These are phyloP conservation scores for Hortiboletus flavorubellus DNA, from an alignment of 768 basidiomycete species.

Conservation along the genomic window DNA sequence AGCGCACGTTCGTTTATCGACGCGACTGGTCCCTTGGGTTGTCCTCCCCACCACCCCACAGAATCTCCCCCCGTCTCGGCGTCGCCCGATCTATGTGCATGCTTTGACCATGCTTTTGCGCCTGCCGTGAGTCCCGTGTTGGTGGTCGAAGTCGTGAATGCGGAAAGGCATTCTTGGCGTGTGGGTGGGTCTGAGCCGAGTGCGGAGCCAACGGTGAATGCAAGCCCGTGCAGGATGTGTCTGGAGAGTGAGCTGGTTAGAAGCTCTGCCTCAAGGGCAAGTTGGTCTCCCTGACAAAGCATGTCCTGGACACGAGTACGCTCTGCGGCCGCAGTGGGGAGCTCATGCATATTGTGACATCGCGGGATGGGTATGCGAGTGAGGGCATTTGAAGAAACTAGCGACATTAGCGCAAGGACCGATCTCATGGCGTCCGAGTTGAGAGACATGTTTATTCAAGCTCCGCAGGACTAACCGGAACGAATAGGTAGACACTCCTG, in stretches of 20 bases:
- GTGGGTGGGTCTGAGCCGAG: constrained; percentile 50
- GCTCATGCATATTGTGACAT: constrained; percentile 45
- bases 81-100: constrained; percentile 50
- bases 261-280: constrained; percentile 14
- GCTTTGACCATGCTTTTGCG: constrained; percentile 66
- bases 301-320: constrained; percentile 34
- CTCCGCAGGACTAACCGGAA: constrained; percentile 6
- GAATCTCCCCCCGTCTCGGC: neutral
- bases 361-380: constrained; percentile 27
- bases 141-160: constrained; percentile 47
- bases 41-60: constrained; percentile 56
- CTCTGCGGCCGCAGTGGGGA: constrained; percentile 36
- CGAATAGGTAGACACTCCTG: too few species aligned
- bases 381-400: neutral
- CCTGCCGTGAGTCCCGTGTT: constrained; percentile 53
- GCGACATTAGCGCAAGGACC: neutral
- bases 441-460: constrained; percentile 8
- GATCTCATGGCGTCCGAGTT: neutral
- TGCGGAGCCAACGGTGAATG: constrained; percentile 59
- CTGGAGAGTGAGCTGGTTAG: constrained; percentile 35
- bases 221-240: constrained; percentile 50
- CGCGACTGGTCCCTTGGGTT: constrained; percentile 49
- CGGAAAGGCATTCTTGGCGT: constrained; percentile 45
- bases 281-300: constrained; percentile 7
- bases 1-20: constrained; percentile 52